phyloP scores from a whole-genome alignment of 768 basidiomycete species.

The Boletus patriciae region DNA sequence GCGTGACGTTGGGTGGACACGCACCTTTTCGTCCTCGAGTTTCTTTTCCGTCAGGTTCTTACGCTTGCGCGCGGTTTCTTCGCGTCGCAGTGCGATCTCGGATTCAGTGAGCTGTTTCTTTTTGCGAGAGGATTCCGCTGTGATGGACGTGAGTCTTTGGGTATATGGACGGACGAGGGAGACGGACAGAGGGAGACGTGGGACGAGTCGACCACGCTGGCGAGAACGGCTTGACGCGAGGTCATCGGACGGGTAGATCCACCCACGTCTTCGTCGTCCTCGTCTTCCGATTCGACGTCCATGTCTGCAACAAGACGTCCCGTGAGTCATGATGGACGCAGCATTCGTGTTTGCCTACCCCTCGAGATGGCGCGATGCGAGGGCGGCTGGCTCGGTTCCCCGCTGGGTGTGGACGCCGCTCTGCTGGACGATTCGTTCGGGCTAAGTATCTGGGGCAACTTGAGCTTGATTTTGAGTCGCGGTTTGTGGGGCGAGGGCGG shows the following conservation, averaged over 20 bases:
- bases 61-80: constrained; percentile 81
- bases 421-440: constrained; percentile 34
- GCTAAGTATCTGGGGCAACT: constrained; percentile 44
- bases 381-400: constrained; percentile 24
- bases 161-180: neutral
- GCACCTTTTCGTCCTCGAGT: constrained; percentile 49
- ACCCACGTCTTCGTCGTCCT: constrained; percentile 39
- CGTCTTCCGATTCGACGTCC: constrained; percentile 43
- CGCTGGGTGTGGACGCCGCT: constrained; percentile 24
- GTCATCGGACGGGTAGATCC: constrained; percentile 44
- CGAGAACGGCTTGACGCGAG: constrained; percentile 68
- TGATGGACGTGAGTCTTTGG: neutral
- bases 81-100: constrained; percentile 70
- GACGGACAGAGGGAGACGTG: constrained; percentile 62
- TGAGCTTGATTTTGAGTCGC: constrained; percentile 62
- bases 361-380: constrained; percentile 29
- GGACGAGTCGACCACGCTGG: constrained; percentile 64
- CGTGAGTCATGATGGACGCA: neutral
- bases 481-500: constrained; percentile 38
- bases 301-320: constrained; percentile 30
- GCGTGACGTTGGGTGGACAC: neutral
- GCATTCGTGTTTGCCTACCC: constrained; percentile 7
- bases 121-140: constrained; percentile 13
- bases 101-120: constrained; percentile 71
- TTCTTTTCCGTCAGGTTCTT: constrained; percentile 51